Percentiles rank a stretch among this genome's conserved stretches.
Conservation (phyloP, 768 basidiomycete genomes). For the Boletus rex-veris region DNA sequence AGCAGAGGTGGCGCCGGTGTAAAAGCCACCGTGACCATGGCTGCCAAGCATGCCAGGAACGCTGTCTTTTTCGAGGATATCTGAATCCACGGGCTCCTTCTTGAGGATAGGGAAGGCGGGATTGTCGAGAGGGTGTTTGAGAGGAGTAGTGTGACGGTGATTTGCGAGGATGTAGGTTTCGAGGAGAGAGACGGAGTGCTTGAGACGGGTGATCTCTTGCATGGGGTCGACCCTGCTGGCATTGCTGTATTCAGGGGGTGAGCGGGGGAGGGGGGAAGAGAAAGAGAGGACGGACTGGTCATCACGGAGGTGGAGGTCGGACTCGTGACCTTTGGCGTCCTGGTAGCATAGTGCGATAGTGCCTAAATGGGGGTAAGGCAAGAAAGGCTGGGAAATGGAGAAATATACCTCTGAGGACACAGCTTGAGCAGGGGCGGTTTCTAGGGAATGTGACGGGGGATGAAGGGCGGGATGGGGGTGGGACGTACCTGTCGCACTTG, state of each 20-base stretch:
- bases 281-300: slow-evolving; percentile 33
- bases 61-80: slow-evolving; percentile 43
- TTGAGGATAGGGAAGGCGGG: slow-evolving; percentile 40
- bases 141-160: slow-evolving; percentile 24
- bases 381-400: slow-evolving; percentile 3
- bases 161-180: slow-evolving; percentile 35
- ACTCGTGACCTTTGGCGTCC: slow-evolving; percentile 64
- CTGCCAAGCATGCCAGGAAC: slow-evolving; percentile 66
- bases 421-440: slow-evolving; percentile 85
- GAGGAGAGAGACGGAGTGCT: slow-evolving; percentile 39
- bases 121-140: slow-evolving; percentile 26
- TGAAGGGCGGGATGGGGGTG: neutral
- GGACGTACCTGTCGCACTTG: slow-evolving; percentile 79
- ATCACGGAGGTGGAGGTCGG: slow-evolving; percentile 52
- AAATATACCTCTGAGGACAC: slow-evolving; percentile 70
- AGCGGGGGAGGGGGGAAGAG: slow-evolving; percentile 35
- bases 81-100: slow-evolving; percentile 50
- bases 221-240: slow-evolving; percentile 37
- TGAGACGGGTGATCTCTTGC: slow-evolving; percentile 39
- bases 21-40: slow-evolving; percentile 65
- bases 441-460: slow-evolving; percentile 34
- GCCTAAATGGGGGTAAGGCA: slow-evolving; percentile 41
- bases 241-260: slow-evolving; percentile 27
- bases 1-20: slow-evolving; percentile 76
- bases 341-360: slow-evolving; percentile 81